Evolutionary conservation across 176 grass and related monocot species (phyloP), one percentile per base, ranked within the genome.

Genomic region (Guadua angustifolia): DNA sequence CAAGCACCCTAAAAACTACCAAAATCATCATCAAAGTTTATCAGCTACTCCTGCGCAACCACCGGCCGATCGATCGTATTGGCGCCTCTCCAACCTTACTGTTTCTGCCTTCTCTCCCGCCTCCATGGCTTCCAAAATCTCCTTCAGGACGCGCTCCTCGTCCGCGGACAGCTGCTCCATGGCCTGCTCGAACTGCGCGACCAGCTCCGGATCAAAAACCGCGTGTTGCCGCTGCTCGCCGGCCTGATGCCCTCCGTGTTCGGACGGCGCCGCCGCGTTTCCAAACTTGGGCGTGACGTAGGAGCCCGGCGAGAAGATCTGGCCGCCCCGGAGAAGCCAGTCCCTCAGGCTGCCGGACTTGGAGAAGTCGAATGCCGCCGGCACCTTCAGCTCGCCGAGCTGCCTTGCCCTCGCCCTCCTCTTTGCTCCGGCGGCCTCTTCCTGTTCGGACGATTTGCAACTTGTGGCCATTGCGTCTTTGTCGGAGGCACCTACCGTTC

Each of bases 201-300:
- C 69, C 60, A 95, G 60, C 66, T 98, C 91, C 22, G 91, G 89
- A 80, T 98, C 91, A 18, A 95, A 94, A 52, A 93, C 69, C 3
- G 43, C 59, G n/a, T 66, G 43, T 0, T 32, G 75, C 35, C 57
- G 21, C 17, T 38, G 26, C 29, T 82, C 79, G 32, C 44, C 32
- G 51, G 26, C 5, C 8, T 22, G 69, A 16, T 73, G 19, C 9
- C 42, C 63, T 22, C 21, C 56, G 1, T 2, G 78, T 10, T 73
- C 73, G 3, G 16, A 19, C 19, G 39, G 11, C 19, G 71, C 33
- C 5, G 49, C 42, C 12, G 47, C 79, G 88, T 40, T 56, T 0
- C 92, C 90, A 47, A 98, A 91, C 77, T 88, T 91, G 17, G 95
- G 90, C 29, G 95, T 92, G 76, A 90, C 71, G 74, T 91, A 88